These are phyloP conservation scores for Ceratobasidium theobromae DNA, from an alignment of 1,284 basidiomycete genomes.

Conservation along the genomic window DNA sequence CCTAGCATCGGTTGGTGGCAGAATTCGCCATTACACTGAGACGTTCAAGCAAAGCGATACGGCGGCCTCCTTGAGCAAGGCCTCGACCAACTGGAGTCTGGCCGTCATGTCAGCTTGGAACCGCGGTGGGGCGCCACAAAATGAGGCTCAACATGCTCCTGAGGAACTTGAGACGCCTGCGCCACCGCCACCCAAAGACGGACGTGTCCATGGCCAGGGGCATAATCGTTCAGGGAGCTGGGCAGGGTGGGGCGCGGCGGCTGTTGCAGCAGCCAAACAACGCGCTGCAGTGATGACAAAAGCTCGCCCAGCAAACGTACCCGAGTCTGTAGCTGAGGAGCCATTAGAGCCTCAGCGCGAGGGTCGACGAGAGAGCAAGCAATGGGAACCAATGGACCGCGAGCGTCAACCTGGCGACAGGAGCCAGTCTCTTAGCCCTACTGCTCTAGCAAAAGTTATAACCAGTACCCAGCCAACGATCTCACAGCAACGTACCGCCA, in stretches of 20 bases:
- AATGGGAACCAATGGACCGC: constrained; percentile 7
- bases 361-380: background rate
- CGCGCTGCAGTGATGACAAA: constrained; percentile 19
- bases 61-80: constrained; percentile 33
- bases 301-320: background rate
- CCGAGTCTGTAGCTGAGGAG: constrained; percentile 20
- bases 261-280: constrained; percentile 27
- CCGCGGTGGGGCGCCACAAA: background rate
- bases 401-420: constrained; percentile 9
- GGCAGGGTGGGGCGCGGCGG: constrained; percentile 33
- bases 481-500: constrained; percentile 7
- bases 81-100: constrained; percentile 34
- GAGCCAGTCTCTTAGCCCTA: constrained; percentile 24
- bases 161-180: background rate
- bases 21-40: constrained; percentile 26
- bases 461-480: constrained; percentile 3
- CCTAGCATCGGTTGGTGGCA: constrained; percentile 18
- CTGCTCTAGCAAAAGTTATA: constrained; percentile 15
- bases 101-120: constrained; percentile 35
- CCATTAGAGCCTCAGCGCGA: background rate
- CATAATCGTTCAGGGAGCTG: constrained; percentile 23
- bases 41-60: constrained; percentile 34
- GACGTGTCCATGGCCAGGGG: background rate
- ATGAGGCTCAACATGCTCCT: background rate
- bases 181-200: constrained; percentile 15